Base-by-base conservation (phyloP, 176 grass and related monocot genomes). In the Pharus latifolius region DNA sequence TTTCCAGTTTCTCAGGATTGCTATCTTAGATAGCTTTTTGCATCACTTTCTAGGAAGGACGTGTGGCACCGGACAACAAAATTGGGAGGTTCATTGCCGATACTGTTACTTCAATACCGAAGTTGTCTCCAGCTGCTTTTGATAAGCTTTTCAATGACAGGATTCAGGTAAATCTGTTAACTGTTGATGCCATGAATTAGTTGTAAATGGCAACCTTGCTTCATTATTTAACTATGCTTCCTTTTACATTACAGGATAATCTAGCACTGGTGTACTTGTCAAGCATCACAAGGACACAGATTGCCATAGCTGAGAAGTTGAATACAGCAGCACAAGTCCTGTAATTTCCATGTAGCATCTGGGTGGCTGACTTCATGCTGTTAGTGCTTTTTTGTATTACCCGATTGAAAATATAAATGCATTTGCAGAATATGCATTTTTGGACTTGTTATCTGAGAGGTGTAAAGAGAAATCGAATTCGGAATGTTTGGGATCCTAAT, bases 61-160 rank as follows among this genome's bases (percentile, higher is more conserved):
- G 78, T 24, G 79, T 86, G 42, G 25, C 82, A 59, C 72, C 76
- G 1, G 87, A 99, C 84, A 86, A 99, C 76, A 83, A 61, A 48
- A 88, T 88, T 37, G 90, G 89, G 12, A 88, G 90, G 65, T 69
- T 82, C 54, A 85, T 99, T 10, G 73, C 84, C 13, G 90, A 94
- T 11, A 49, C 75, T n/a, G 80, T 94, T 57, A 57, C 87, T 44
- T 91, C 90, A 1, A 87, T 91, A 79, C 95, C 87, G 0, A 94
- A 91, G 74, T 61, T 99, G 30, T 77, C 90, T 32, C 82, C 95
- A 2, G 62, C 87, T 49, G 79, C 87, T 56, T 98, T 98, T 78
- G 90, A 93, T 57, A 91, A 85, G 71, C 62, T 98, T 66, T 86
- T 98, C 82, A 94, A 94, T 74, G 95, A 90, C 66, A 98, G 54